Evolutionary conservation across 805 yeast genomes (phyloP), one percentile per base, ranked within the genome.

Genomic region (Lipomyces yamadae): DNA sequence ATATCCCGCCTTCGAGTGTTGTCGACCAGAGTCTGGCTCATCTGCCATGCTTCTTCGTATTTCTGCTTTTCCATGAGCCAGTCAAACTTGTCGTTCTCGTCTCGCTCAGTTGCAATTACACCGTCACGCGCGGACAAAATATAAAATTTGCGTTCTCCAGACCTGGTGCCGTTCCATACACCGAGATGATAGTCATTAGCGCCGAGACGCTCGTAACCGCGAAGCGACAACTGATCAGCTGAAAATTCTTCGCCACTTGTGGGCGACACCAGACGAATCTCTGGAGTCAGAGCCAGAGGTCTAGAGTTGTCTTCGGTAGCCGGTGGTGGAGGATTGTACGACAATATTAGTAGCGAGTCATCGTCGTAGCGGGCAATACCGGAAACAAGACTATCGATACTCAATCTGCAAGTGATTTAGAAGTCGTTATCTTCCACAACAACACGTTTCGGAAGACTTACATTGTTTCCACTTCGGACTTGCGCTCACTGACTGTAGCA

Each of bases 121-220:
- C 88, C 94, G 77, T 92, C 98, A 58, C 85, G 84, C 0, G 97
- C 91, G 74, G 94, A 86, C 4, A 94, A 81, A 24, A 95, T 80
- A 72, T 83, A 90, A 79, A 89, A 91, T 63, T 81, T 80, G 35
- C 69, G 6, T 80, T 76, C 4, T 77, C 71, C 0, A 77, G 74
- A 1, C 39, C 34, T 35, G 50, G 58, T 29, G 54, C 63, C 61
- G 39, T 58, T 83, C 86, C 42, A 83, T 78, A 74, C 82, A 1
- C 88, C 85, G 58, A 93, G 76, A 70, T 85, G 88, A 74, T 90
- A 91, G 75, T 95, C 98, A 75, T 94, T 93, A 18, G 90, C 80
- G 0, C 96, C 92, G 55, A 91, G 77, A 13, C 82, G 80, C 30
- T 85, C 82, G 57, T 80, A 83, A 42, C 85, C 85, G 60, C 83